These are phyloP conservation scores for Excoecaria agallocha DNA, from an alignment of 345 rosid species.

Conservation along the genomic window DNA sequence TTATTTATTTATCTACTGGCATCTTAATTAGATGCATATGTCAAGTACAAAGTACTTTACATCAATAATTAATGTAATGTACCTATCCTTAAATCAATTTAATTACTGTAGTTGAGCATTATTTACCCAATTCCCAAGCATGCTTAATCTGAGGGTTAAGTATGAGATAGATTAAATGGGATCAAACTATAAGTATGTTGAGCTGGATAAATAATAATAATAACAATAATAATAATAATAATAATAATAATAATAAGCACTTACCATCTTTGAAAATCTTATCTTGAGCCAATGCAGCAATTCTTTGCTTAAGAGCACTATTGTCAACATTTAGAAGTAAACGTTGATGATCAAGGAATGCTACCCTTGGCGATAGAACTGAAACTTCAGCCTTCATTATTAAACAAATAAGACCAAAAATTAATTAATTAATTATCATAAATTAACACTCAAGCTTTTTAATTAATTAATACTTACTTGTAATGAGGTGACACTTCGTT, in stretches of 20 bases:
- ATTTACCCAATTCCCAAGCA: not conserved
- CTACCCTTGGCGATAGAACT: constrained; percentile 35
- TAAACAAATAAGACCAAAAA: not conserved
- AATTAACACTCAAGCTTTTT: not conserved
- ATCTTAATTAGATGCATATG: not conserved
- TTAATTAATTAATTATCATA: not conserved
- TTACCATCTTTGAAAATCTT: constrained; percentile 38
- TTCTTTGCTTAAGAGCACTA: constrained; percentile 37
- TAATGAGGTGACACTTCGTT: constrained; percentile 33
- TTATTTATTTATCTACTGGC: not conserved
- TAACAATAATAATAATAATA: no score
- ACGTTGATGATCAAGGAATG: constrained; percentile 33
- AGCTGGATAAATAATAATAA: not conserved
- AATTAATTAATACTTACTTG: constrained; percentile 16
- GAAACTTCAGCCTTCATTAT: constrained; percentile 31
- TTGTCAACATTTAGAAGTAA: constrained; percentile 35
- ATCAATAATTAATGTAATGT: not conserved
- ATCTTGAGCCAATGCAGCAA: constrained; percentile 37
- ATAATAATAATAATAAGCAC: not conserved
- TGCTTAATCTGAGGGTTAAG: not conserved
- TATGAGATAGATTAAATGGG: not conserved
- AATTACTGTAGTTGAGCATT: not conserved
- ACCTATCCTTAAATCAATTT: not conserved
- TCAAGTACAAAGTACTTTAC: not conserved
- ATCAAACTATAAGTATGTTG: not conserved